Conservation (phyloP, 768 basidiomycete genomes). For the Mycena floridula region DNA sequence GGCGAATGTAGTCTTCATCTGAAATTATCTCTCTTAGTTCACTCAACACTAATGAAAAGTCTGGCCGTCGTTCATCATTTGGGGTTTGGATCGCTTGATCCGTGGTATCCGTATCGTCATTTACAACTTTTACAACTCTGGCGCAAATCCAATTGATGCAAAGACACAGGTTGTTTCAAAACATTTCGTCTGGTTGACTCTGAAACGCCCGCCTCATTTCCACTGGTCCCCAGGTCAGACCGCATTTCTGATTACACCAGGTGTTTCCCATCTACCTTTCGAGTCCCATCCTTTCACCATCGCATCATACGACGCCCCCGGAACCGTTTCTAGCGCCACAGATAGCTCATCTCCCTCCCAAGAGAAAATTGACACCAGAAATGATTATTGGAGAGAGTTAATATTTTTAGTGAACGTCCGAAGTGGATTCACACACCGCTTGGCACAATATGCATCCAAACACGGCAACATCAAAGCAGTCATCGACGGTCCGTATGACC, state of each 20-base stretch:
- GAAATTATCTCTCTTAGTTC: too few species aligned
- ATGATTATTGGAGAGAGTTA: conserved; percentile 28
- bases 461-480: conserved; percentile 30
- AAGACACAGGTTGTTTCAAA: conserved; percentile 28
- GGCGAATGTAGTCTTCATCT: too few species aligned
- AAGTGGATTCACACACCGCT: conserved; percentile 45
- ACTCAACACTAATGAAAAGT: too few species aligned
- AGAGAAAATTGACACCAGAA: background rate
- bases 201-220: conserved; percentile 30
- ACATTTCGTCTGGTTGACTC: conserved; percentile 31
- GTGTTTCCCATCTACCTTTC: conserved; percentile 35
- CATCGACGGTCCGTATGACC: conserved; percentile 51
- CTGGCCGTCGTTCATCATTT: conserved; percentile 33
- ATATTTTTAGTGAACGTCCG: conserved; percentile 46
- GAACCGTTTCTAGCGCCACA: background rate
- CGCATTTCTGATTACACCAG: conserved; percentile 39
- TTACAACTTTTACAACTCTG: background rate
- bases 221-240: conserved; percentile 41
- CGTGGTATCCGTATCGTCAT: conserved; percentile 19
- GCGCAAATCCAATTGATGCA: conserved; percentile 3
- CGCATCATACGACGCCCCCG: conserved; percentile 21
- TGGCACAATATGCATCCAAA: conserved; percentile 23
- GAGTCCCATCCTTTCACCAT: conserved; percentile 51
- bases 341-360: background rate
- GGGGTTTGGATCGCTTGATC: conserved; percentile 36